phyloP scores from a whole-genome alignment of 345 rosid species.

The Rhizophora mangle region DNA sequence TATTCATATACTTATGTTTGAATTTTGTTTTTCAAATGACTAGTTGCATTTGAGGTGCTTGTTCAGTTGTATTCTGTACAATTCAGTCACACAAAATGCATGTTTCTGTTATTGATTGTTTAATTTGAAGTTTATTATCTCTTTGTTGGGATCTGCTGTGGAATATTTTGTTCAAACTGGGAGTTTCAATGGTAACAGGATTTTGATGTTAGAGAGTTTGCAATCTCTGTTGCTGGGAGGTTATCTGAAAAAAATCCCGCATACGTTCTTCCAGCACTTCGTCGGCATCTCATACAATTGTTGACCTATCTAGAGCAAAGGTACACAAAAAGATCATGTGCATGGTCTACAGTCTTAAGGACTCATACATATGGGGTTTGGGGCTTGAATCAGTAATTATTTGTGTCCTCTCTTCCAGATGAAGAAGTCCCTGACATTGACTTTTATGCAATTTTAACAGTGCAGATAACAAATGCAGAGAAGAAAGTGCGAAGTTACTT shows the following conservation, averaged over 20 bases:
- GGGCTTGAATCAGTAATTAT: conserved; percentile 6
- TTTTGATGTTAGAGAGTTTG: conserved; percentile 90
- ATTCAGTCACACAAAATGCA: background rate
- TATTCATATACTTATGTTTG: background rate
- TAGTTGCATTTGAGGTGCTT: conserved; percentile 6
- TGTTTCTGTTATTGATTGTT: background rate
- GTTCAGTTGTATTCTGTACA: background rate
- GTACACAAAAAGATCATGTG: conserved; percentile 34
- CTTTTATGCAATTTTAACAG: conserved; percentile 63
- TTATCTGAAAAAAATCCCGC: conserved; percentile 98
- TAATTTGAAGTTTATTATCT: background rate
- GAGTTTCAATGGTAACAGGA: conserved; percentile 51
- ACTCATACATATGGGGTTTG: background rate
- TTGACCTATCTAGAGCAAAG: conserved; percentile 93
- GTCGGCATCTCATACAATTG: conserved; percentile 96
- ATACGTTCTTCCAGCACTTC: conserved; percentile 99
- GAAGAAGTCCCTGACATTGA: conserved; percentile 27
- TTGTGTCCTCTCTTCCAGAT: background rate
- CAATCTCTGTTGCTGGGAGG: conserved; percentile 92
- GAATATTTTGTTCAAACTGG: conserved; percentile 11
- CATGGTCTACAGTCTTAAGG: background rate
- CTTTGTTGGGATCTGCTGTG: conserved; percentile 3
- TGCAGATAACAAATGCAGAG: conserved; percentile 94
- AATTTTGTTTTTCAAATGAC: background rate
- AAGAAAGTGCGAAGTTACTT: conserved; percentile 95